Evolutionary conservation across 2,329 filamentous ascomycete species (phyloP).

Genomic region (Xylaria sp.): DNA sequence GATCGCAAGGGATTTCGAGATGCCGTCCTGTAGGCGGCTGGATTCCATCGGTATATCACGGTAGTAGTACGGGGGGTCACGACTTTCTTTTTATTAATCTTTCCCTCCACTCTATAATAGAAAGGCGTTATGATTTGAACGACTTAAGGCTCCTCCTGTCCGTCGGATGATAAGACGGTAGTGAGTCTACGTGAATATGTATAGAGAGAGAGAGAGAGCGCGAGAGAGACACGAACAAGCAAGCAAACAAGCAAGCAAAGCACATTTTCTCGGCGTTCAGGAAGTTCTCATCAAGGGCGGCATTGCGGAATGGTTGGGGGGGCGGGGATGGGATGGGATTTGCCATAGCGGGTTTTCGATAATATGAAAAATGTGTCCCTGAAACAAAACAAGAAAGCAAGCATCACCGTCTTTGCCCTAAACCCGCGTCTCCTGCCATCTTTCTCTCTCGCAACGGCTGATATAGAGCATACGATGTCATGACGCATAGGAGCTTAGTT

Average conservation of each 20-base stretch:
- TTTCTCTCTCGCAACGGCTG: background rate
- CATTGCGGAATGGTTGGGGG: slow-evolving; percentile 11
- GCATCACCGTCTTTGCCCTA: background rate
- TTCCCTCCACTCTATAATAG: slow-evolving; percentile 14
- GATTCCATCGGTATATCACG: slow-evolving; percentile 54
- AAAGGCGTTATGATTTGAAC: slow-evolving; percentile 12
- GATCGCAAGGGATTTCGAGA: slow-evolving; percentile 66
- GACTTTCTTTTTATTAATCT: background rate
- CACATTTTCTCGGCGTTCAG: slow-evolving; percentile 34
- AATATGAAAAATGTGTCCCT: background rate
- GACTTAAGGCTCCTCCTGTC: background rate
- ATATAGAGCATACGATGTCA: background rate
- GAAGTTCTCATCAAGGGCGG: slow-evolving; percentile 14
- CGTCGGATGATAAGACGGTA: background rate
- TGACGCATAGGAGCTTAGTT: background rate
- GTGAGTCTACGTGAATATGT: slow-evolving; percentile 5
- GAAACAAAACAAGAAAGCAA: background rate
- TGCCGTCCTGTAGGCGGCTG: slow-evolving; percentile 64
- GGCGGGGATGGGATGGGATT: background rate
- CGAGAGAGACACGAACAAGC: background rate
- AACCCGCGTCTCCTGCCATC: background rate
- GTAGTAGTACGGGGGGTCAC: slow-evolving; percentile 33
- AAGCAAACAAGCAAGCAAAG: slow-evolving; percentile 4
- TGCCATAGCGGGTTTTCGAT: slow-evolving; percentile 11
- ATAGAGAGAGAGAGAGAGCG: slow-evolving; percentile 1